A percentile compares a stretch with the other conserved stretches of the same genome.
Conservation (phyloP, 1,284 basidiomycete genomes). For the Sphagnurus paluster region DNA sequence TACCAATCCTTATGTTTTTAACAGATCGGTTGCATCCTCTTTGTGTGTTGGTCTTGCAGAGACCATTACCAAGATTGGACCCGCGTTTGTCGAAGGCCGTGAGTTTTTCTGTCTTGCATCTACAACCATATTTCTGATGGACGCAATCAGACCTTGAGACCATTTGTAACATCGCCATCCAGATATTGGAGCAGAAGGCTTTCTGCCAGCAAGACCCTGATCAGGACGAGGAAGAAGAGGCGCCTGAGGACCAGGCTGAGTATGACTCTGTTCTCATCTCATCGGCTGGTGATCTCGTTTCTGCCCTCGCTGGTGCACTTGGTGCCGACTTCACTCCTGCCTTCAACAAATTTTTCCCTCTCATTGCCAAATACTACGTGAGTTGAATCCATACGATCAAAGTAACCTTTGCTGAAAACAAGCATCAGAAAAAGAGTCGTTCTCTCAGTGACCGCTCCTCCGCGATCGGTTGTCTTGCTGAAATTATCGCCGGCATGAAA, state of each 20-base stretch:
- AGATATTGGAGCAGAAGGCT: constrained; percentile 90
- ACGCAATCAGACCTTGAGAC: constrained; percentile 66
- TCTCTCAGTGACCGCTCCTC: constrained; percentile 92
- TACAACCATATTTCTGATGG: not conserved
- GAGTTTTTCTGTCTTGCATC: constrained; percentile 32
- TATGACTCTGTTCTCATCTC: constrained; percentile 96
- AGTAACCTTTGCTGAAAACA: constrained; percentile 14
- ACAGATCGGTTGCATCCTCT: constrained; percentile 83
- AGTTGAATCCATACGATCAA: constrained; percentile 31
- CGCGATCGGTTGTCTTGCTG: constrained; percentile 92
- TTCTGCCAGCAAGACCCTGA: constrained; percentile 97
- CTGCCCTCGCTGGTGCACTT: constrained; percentile 84
- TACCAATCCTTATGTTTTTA: no score
- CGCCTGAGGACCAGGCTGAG: constrained; percentile 87
- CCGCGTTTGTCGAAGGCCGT: constrained; percentile 78
- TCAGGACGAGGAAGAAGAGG: constrained; percentile 84
- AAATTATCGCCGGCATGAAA: constrained; percentile 95
- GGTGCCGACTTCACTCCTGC: constrained; percentile 86
- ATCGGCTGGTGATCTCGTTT: constrained; percentile 93
- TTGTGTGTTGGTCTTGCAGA: constrained; percentile 88
- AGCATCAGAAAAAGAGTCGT: constrained; percentile 73
- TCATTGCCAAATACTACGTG: constrained; percentile 93
- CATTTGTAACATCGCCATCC: constrained; percentile 77
- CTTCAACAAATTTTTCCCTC: constrained; percentile 85
- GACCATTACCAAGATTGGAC: constrained; percentile 89